Percentiles rank a stretch among this genome's conserved stretches.
Evolutionary conservation across 441 rosid genomes (phyloP).

Genomic region (Flueggea neowawraea): DNA sequence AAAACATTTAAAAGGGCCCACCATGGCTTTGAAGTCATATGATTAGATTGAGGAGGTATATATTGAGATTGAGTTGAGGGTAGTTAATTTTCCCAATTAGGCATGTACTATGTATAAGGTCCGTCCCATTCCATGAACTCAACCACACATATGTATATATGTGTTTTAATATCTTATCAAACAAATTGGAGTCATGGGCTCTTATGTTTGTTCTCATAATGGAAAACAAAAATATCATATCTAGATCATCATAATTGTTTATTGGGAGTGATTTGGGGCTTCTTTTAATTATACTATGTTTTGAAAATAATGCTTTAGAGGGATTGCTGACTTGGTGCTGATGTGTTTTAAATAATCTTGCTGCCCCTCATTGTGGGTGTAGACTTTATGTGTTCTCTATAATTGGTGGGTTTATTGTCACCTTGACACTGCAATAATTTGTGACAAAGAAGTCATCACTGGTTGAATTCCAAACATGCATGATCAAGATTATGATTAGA

Average conservation of each 20-base stretch:
- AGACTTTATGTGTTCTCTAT: constrained; percentile 1
- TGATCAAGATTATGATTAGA: too few relatives aligned
- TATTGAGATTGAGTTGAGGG: too few relatives aligned
- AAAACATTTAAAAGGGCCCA: too few relatives aligned
- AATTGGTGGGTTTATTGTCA: constrained; percentile 11
- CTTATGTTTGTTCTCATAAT: constrained; percentile 18
- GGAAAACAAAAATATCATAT: constrained; percentile 23
- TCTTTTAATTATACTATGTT: background rate
- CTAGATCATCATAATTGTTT: background rate
- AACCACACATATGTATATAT: constrained; percentile 14
- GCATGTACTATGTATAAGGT: too few relatives aligned
- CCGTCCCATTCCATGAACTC: constrained; percentile 23
- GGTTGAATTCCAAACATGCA: constrained; percentile 6
- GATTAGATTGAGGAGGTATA: too few relatives aligned
- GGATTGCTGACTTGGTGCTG: constrained; percentile 13
- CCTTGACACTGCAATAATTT: constrained; percentile 3
- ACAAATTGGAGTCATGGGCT: constrained; percentile 25
- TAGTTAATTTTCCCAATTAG: too few relatives aligned
- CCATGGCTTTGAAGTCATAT: too few relatives aligned
- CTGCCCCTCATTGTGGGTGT: constrained; percentile 8
- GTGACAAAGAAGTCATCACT: constrained; percentile 1
- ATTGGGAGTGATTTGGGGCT: background rate
- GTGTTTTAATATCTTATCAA: constrained; percentile 12
- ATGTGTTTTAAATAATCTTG: constrained; percentile 8
- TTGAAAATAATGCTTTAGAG: constrained; percentile 1